Conservation (phyloP, 306 rosid species). For the Begonia loranthoides region DNA sequence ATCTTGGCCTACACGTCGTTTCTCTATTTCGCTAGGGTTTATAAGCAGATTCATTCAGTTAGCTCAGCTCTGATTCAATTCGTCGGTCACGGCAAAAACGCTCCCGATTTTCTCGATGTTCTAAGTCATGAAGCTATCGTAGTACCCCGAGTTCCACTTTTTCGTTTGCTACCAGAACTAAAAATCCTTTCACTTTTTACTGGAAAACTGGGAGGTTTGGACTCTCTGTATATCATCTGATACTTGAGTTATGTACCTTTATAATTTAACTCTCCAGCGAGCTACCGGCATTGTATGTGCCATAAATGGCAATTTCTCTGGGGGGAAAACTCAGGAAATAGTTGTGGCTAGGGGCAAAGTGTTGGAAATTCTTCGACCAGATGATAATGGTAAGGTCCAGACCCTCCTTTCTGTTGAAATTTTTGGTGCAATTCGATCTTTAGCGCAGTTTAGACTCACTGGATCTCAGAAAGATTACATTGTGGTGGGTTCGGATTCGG, state of each 20-base stretch:
- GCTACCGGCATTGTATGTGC: constrained; percentile 89
- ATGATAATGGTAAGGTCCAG: constrained; percentile 82
- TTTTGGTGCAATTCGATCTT: constrained; percentile 73
- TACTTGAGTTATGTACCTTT: constrained; percentile 58
- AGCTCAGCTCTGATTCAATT: not conserved
- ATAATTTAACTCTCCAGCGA: constrained; percentile 82
- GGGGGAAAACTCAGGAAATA: constrained; percentile 81
- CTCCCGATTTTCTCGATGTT: not conserved
- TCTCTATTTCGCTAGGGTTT: constrained; percentile 3
- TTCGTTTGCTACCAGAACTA: not conserved
- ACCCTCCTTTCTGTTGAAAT: constrained; percentile 87
- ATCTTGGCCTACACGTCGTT: not conserved
- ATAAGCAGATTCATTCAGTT: not conserved
- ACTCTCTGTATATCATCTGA: not conserved
- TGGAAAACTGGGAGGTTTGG: not conserved
- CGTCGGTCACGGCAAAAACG: not conserved
- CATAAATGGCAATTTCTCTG: constrained; percentile 92
- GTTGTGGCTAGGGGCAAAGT: constrained; percentile 89
- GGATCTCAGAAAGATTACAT: constrained; percentile 83
- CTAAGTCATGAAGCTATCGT: not conserved
- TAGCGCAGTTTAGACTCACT: constrained; percentile 77
- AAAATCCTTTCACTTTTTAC: not conserved
- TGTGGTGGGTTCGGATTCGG: constrained; percentile 88
- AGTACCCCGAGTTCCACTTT: not conserved
- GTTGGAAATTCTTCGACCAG: constrained; percentile 93